Conservation (phyloP, 2,329 filamentous ascomycete species). For the Aspergillus intermedius region DNA sequence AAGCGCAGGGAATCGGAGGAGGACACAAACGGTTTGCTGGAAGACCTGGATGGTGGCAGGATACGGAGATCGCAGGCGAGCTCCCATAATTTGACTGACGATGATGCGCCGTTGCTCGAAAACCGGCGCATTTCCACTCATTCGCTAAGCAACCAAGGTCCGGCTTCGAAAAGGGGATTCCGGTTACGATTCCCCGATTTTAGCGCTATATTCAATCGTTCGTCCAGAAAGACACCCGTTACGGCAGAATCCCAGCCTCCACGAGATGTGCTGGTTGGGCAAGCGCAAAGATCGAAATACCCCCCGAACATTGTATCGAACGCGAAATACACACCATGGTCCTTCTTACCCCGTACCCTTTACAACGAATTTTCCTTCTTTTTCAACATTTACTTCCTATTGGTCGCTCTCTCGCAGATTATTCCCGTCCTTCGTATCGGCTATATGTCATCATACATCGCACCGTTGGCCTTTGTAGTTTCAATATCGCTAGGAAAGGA, state of each 20-base stretch:
- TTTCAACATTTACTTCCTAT: constrained; percentile 98
- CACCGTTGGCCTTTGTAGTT: constrained; percentile 84
- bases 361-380: constrained; percentile 99
- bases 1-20: constrained; percentile 43
- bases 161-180: constrained; percentile 45
- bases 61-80: constrained; percentile 56
- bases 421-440: constrained; percentile 86
- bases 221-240: constrained; percentile 33
- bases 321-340: constrained; percentile 93
- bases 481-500: constrained; percentile 92
- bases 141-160: constrained; percentile 27
- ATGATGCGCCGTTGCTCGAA: constrained; percentile 67
- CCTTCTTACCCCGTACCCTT: constrained; percentile 85
- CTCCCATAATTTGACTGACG: constrained; percentile 50
- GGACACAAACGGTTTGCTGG: constrained; percentile 61
- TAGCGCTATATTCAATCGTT: constrained; percentile 14
- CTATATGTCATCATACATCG: constrained; percentile 90
- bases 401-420: constrained; percentile 88
- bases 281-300: constrained; percentile 65
- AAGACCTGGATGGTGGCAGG: constrained; percentile 52
- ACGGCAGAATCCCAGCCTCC: constrained; percentile 48
- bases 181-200: constrained; percentile 57
- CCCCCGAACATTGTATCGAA: constrained; percentile 91
- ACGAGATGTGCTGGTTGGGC: constrained; percentile 69
- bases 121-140: constrained; percentile 35